These are phyloP conservation scores for Pleurotus sapidus DNA, from an alignment of 768 basidiomycete genomes.

Conservation along the genomic window DNA sequence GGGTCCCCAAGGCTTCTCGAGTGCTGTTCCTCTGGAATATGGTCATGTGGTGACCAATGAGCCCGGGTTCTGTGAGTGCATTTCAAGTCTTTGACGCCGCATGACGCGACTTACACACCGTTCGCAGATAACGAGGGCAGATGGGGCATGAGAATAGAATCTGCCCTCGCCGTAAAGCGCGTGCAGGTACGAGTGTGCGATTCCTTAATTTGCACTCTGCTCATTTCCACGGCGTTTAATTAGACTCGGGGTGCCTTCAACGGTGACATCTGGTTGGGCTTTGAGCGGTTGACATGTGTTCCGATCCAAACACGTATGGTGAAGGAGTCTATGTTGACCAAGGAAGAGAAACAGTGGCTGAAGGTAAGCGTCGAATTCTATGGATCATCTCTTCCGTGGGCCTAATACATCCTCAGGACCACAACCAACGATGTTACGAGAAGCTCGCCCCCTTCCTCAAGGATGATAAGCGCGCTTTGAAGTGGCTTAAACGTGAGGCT, in stretches of 20 bases:
- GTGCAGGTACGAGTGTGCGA: conserved; percentile 35
- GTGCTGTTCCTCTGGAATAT: conserved; percentile 63
- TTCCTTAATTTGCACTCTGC: too few species aligned
- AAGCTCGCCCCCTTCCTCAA: conserved; percentile 63
- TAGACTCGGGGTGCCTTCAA: conserved; percentile 73
- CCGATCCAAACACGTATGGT: conserved; percentile 93
- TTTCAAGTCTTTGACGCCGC: conserved; percentile 7
- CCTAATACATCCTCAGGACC: conserved; percentile 44
- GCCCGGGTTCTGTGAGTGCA: conserved; percentile 81
- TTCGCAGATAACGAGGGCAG: conserved; percentile 64
- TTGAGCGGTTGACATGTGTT: conserved; percentile 90
- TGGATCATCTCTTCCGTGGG: conserved; percentile 2
- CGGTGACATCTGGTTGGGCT: conserved; percentile 81
- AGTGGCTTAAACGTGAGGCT: conserved; percentile 77
- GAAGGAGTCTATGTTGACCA: conserved; percentile 77
- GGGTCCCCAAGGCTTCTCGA: conserved; percentile 78
- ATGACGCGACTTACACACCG: too few species aligned
- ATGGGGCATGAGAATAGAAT: conserved; percentile 94
- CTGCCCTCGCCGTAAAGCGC: conserved; percentile 71
- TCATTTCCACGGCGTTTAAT: not conserved
- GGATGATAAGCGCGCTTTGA: conserved; percentile 77
- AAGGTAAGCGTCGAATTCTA: conserved; percentile 43
- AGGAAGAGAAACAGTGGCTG: conserved; percentile 86
- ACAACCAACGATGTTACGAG: conserved; percentile 73
- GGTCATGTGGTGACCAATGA: conserved; percentile 95